Base-by-base conservation (phyloP, 345 rosid species). In the Aegle marmelos region DNA sequence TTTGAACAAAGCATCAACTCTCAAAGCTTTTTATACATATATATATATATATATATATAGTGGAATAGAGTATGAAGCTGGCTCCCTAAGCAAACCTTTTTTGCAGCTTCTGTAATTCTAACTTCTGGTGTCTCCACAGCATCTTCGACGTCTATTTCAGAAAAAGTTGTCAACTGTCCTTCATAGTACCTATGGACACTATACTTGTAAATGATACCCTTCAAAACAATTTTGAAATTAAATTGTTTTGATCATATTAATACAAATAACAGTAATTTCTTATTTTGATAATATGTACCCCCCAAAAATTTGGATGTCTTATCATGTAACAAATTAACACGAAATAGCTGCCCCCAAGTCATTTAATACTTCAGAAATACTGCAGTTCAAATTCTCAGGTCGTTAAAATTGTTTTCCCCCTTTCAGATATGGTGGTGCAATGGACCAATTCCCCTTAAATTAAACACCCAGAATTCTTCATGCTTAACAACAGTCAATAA, bases 91-190 rank as follows among this genome's bases (percentile, higher is more conserved):
- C 7, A 68, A 83, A 96, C 99, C 98, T 96, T 91, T 86, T 90
- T 90, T 81, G 98, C 98, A 79, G 95, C 99, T 74, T 94, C 98
- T 14, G 87, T 83, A 59, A 92, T 87, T 83, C 91, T 85, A 79
- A 88, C 78, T 72, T 79, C 86, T 71, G 85, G 82, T 80, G 74
- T 76, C 62, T 87, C 91, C 71, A 68, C 82, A 69, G 73, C 86
- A 79, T 79, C 85, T 79, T 88, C 91, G 73, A 78, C 77, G 77
- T 88, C 89, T 34, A 80, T 79, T 80, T 91, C 98, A 66, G 91
- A 85, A 77, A 90, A 83, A 71, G 93, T 84, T 83, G 94, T 82
- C 68, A 96, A 79, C 86, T 94, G 91, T 60, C 98, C 98, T 85
- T 89, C 95, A 87, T 85, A 96, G 79, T 96, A 94, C 86, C 99